Base-by-base conservation (phyloP, 2,329 filamentous ascomycete species). In the Ascosphaera aggregata region DNA sequence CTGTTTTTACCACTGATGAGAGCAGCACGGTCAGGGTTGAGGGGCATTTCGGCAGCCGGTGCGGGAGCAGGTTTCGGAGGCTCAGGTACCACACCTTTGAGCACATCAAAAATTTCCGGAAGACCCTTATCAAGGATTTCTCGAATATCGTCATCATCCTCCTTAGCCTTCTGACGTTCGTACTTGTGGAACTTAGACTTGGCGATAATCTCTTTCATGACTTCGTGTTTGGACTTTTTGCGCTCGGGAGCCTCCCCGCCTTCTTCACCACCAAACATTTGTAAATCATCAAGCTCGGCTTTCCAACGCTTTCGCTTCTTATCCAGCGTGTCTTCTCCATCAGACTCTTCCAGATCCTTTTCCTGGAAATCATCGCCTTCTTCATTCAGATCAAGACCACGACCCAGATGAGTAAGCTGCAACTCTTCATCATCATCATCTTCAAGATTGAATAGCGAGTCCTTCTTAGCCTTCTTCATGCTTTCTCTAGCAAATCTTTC, bases 161-260 rank as follows among this genome's bases (percentile, higher is more conserved):
- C 89, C 52, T 93, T 94, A 19, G 73, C 73, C 43, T 81, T 76
- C 57, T 98, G 89, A 32, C 89, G 74, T 59, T 95, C 85, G 52
- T 86, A 85, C 59, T 93, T 95, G 67, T 94, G 71, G 44, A 80
- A 66, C 54, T 98, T 98, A 1, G 86, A 95, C 59, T 98, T 98
- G 43, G 85, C 81, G 47, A 98, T 94, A 43, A 98, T 69, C 57
- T 98, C 91, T 51, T 93, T 79, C 81, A 95, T 94, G 38, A 98
- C 80, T 57, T 98, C 89, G 40, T 89, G 80, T 60, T 94, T 95
- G 2, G 76, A 76, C 63, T 94, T 98, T 57, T 93, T 94, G 42
- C 77, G 70, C 49, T 86, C 78, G 0, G 82, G 84, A 3, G 59
- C 64, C 2, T 62, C 65, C 17, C 42, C 45, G 15, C 42, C 43